These are phyloP conservation scores for Beauveria scarabaeidicola DNA, from an alignment of 2,329 filamentous ascomycete species.

Conservation along the genomic window DNA sequence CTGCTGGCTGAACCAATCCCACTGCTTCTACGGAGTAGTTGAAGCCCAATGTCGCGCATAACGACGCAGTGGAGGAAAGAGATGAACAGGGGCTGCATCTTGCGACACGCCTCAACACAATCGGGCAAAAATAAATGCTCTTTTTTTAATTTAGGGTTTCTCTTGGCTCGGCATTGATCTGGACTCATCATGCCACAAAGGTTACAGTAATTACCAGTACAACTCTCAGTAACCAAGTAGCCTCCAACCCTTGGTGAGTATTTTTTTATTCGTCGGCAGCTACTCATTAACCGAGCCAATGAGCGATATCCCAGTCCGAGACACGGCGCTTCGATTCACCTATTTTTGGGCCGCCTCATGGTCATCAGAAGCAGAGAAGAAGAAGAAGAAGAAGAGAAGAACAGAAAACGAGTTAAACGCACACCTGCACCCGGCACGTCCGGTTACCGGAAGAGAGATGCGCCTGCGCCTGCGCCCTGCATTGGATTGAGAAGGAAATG, in stretches of 20 bases:
- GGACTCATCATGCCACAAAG: background rate
- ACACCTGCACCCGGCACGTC: background rate
- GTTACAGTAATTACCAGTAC: too few species aligned
- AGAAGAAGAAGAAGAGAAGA: background rate
- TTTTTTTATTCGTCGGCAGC: too few species aligned
- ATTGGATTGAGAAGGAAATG: background rate
- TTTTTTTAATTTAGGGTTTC: background rate
- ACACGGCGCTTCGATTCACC: slow-evolving; percentile 4
- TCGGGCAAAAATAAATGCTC: background rate
- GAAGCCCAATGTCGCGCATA: background rate
- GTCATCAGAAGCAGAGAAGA: background rate
- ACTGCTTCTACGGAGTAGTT: too few species aligned
- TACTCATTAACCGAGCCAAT: too few species aligned
- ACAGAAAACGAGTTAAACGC: background rate
- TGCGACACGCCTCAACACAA: background rate
- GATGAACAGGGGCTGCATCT: slow-evolving; percentile 8
- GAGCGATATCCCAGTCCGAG: background rate
- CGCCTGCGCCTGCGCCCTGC: too few species aligned
- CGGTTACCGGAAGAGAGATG: background rate
- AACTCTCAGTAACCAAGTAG: background rate
- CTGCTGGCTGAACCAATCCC: too few species aligned
- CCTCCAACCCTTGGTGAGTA: too few species aligned
- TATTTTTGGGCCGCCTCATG: slow-evolving; percentile 4
- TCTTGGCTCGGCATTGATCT: background rate
- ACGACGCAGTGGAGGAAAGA: background rate